Conservation (phyloP, 2,329 filamentous ascomycete genomes). For the Clarireedia hainanense region DNA sequence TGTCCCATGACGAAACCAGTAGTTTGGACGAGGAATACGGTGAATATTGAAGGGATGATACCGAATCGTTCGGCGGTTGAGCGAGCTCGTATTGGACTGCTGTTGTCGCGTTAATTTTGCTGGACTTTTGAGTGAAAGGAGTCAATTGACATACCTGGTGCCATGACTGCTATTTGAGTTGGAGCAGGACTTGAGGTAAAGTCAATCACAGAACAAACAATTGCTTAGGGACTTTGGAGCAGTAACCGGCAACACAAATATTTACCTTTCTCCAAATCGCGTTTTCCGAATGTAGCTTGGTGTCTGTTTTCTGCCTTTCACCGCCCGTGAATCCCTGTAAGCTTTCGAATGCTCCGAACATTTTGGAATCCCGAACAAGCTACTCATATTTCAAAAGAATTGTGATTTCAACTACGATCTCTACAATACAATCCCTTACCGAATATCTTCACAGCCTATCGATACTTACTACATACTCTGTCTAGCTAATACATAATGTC, state of each 20-base stretch:
- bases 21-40: constrained; percentile 66
- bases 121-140: constrained; percentile 2
- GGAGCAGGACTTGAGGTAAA: neutral
- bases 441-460: neutral
- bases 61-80: constrained; percentile 75
- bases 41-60: constrained; percentile 82
- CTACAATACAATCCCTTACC: neutral
- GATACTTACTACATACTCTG: neutral
- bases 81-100: constrained; percentile 75
- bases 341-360: neutral
- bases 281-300: constrained; percentile 1
- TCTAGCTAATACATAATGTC: neutral
- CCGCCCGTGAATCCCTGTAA: neutral
- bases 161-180: constrained; percentile 8
- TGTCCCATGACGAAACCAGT: constrained; percentile 93
- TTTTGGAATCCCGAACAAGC: neutral
- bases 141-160: constrained; percentile 29
- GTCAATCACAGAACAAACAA: neutral
- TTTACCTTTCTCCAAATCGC: constrained; percentile 3
- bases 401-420: neutral
- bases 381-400: too few species aligned
- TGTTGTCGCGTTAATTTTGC: constrained; percentile 22
- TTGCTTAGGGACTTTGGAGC: neutral
- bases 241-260: neutral
- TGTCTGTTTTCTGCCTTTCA: neutral